Base-by-base conservation (phyloP, 2,329 filamentous ascomycete genomes). In the Ascochyta rabiei region DNA sequence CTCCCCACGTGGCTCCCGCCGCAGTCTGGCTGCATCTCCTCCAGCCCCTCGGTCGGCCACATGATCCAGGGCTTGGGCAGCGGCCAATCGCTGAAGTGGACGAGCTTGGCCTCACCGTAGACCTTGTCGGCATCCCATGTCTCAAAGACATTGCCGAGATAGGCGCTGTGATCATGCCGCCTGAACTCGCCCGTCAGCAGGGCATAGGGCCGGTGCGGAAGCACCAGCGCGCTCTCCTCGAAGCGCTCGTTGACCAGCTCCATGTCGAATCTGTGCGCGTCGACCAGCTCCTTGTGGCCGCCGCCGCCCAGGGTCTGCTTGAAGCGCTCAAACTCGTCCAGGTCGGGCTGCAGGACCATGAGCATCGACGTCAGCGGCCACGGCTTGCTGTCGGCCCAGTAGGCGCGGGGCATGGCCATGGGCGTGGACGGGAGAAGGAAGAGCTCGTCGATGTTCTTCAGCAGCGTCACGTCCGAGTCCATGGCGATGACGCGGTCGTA, bases 81-180 rank as follows among this genome's bases (percentile, higher is more conserved):
- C 1, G 88, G 88, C 84, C 84, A 89, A 66, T 91, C 88, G 12
- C 84, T 87, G 69, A 90, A 90, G 69, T 90, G 88, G 2, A 90
- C 76, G 5, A 88, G 79, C 59, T 88, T 89, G 6, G 86, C 84
- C 63, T 89, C 85, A 13, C 79, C 79, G 47, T 84, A 77, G 1
- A 80, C 79, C 35, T 69, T 73, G 21, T 85, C 75, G 0, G 86
- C 79, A 63, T 89, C 82, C 86, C 87, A 90, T 2, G 66, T 61
- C 57, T 84, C 84, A 1, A 77, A 73, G 15, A 75, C 64, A 60
- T 82, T 82, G 1, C 84, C 82, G 3, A 86, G 64, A 57, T 83
- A 87, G 2, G 72, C 69, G 0, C 62, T 62, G 61, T 87, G 84
- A n/a, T 83, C 72, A 2, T 81, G 75, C 1, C 56, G 63, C 5